Conservation (phyloP, 2,329 filamentous ascomycete species). For the Hymenoscyphus albidus region DNA sequence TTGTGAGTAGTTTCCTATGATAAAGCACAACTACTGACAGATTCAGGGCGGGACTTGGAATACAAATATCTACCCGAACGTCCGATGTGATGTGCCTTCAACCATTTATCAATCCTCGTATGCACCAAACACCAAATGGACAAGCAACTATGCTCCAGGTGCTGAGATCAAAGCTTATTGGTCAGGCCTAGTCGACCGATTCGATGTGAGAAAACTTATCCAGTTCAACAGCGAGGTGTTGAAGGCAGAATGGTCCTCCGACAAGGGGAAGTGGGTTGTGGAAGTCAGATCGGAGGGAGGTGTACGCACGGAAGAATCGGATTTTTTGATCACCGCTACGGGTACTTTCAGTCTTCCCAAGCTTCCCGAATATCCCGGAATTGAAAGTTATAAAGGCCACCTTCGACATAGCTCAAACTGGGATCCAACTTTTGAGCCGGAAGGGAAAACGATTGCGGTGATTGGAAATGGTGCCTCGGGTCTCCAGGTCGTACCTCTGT, state of each 20-base stretch:
- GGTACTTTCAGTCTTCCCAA: conserved; percentile 66
- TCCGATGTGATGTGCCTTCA: conserved; percentile 29
- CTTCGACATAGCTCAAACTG: conserved; percentile 59
- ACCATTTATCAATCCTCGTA: conserved; percentile 66
- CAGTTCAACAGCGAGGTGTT: conserved; percentile 54
- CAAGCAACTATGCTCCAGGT: conserved; percentile 63
- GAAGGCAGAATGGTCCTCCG: conserved; percentile 52
- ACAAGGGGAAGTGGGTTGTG: conserved; percentile 47
- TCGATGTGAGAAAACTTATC: conserved; percentile 58
- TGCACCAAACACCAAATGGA: conserved; percentile 65
- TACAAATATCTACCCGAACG: conserved; percentile 39
- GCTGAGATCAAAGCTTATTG: conserved; percentile 65
- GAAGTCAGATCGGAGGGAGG: conserved; percentile 6
- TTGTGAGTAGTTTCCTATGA: not conserved
- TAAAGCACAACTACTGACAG: not conserved
- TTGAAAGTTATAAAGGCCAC: conserved; percentile 45
- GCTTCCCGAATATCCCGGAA: conserved; percentile 56
- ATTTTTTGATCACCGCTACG: conserved; percentile 60
- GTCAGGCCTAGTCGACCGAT: conserved; percentile 58
- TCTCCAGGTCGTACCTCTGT: conserved; percentile 48
- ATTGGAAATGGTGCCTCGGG: conserved; percentile 51
- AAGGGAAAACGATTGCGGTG: conserved; percentile 45
- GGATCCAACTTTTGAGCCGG: conserved; percentile 46
- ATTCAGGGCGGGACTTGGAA: conserved; percentile 44
- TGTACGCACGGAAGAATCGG: conserved; percentile 44